Base-by-base conservation (phyloP, 495 filamentous ascomycete genomes). In the Chaetomium cochliodes region DNA sequence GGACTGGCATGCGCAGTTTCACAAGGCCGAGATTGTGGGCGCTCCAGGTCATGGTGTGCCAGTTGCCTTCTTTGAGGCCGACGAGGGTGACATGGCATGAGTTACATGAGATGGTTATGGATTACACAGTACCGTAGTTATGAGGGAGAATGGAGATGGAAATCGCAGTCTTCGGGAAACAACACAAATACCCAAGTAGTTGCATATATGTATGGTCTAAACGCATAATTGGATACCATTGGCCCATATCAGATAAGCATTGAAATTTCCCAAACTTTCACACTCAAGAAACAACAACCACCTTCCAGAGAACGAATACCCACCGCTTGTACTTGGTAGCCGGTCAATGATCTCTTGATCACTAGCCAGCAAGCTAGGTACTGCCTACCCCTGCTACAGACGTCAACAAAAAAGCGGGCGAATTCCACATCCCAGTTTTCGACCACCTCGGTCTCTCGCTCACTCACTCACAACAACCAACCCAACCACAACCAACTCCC, bases 11-110 rank as follows among this genome's bases (percentile, higher is more conserved):
- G 73, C 72, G 18, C 78, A 80, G 62, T 66, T 67, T 55, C 69
- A 75, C 60, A 72, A 73, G 63, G 70, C 74, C 9, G 77, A 80
- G 51, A 72, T 83, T 39, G 70, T 79, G 1, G 72, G 77, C 9
- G 76, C 71, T 20, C 80, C 81, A 12, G 71, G 72, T 0, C 67
- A 74, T 16, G 77, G 76, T 1, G 76, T 79, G 4, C 72, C 72
- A 5, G 66, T 80, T 33, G 74, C 72, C 0, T 63, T 78, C 20
- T 74, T 72, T 49, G 78, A 78, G 64, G 73, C 73, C 1, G 62
- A 68, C 6, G 12, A 70, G 50, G 69, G 65, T 12, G 67, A 69
- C 51, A 53, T 50, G 46, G 69, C 64, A 5, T 65, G 49, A 50
- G 8, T 47, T 47, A 47, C 15, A 47, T 18, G 28, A 6, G 28